Evolutionary conservation across 441 rosid species (phyloP).

Genomic region (Metrosideros polymorpha): DNA sequence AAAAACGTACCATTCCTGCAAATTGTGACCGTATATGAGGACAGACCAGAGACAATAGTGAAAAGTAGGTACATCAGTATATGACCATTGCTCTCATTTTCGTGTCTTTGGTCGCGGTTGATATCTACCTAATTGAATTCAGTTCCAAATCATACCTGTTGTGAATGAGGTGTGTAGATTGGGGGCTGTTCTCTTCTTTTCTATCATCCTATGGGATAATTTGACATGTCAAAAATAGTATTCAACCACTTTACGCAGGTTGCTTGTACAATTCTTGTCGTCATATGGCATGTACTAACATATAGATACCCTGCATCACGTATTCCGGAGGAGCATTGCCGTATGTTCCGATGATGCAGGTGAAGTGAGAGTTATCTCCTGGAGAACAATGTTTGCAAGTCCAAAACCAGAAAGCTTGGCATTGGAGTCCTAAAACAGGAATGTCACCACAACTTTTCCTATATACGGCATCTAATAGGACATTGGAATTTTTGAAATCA

Average conservation of each 20-base stretch:
- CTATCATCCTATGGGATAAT: too few relatives aligned
- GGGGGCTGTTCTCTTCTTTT: too few relatives aligned
- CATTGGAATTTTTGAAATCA: slow-evolving; percentile 41
- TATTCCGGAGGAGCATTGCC: slow-evolving; percentile 44
- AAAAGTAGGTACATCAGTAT: too few relatives aligned
- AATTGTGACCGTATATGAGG: neutral
- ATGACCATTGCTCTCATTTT: too few relatives aligned
- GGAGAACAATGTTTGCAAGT: slow-evolving; percentile 39
- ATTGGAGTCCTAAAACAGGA: slow-evolving; percentile 32
- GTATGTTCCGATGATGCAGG: slow-evolving; percentile 36
- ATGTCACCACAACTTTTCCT: neutral
- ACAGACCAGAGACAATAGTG: neutral
- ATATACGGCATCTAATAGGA: slow-evolving; percentile 34
- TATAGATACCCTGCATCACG: slow-evolving; percentile 30
- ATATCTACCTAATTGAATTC: too few relatives aligned
- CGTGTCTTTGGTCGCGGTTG: too few relatives aligned
- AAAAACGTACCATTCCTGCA: neutral
- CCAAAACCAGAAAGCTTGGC: slow-evolving; percentile 43
- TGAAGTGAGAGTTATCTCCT: slow-evolving; percentile 32
- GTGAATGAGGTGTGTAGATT: too few relatives aligned
- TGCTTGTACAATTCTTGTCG: accelerated
- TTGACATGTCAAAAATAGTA: too few relatives aligned
- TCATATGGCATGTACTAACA: too few relatives aligned
- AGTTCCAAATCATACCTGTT: too few relatives aligned
- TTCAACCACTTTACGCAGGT: too few relatives aligned